Evolutionary conservation across 495 filamentous ascomycete genomes (phyloP), one percentile per base, ranked within the genome.

Genomic region (Geoglossum glabrum): DNA sequence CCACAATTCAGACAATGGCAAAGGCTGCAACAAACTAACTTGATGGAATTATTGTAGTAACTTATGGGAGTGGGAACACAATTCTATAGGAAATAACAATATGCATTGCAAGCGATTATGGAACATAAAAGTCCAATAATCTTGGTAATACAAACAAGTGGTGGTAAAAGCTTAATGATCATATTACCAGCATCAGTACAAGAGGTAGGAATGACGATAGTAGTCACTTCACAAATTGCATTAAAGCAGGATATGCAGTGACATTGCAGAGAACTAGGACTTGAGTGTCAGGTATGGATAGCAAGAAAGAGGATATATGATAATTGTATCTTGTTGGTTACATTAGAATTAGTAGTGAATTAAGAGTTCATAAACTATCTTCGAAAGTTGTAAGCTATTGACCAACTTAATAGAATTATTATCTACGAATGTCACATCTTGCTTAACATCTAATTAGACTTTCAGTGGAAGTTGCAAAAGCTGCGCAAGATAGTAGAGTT

Each of bases 151-250:
- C 26, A 1, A 3, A 59, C 45, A 56, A 47, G 57, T 6, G 47
- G 57, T 23, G 57, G 57, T 1, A 59, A 59, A 27, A 59, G 57
- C 33, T 56, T 59, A 6, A 26, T 40, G 45, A 56, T 59, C 26
- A 59, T 59, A 27, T 31, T 59, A 27, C 57, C 57, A 27, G 57
- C 45, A 25, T n/a, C 40, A 17, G 7, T 52, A 3, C 5, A 15
- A 15, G 25, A 54, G 13, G 57, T 17, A 23, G 30, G 45, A 5
- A 59, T 47, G 45, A 59, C 57, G n/a, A 23, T 59, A n/a, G 57
- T 59, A 34, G 57, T 59, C 1, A 45, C 50, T 21, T 47, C 45
- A 27, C 28, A 56, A 13, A 54, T 59, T 3, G 50, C 57, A 23
- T 31, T 59, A 8, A 30, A 30, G 34, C 17, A 33, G 46, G 57